Base-by-base conservation (phyloP, 2,329 filamentous ascomycete genomes). In the Periconia macrospinosa region DNA sequence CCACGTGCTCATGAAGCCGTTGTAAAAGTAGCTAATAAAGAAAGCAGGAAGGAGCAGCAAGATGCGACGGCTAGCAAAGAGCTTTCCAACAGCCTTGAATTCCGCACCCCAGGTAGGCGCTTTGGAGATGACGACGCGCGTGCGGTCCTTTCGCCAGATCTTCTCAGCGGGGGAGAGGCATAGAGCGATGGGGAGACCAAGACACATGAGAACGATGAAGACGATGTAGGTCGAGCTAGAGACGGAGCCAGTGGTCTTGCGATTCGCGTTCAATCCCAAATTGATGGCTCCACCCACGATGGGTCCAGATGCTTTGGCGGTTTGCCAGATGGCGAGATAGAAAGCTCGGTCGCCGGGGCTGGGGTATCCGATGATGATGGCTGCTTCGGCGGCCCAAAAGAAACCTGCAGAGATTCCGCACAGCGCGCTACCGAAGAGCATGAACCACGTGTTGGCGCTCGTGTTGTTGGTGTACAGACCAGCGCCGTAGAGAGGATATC, bases 201-300 rank as follows among this genome's bases (percentile, higher is more conserved):
- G 69, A 49, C 75, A 79, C 61, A 79, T 78, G 43, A 81, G 76
- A 18, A 75, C 76, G 44, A 80, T 77, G 49, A 80, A 79, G 11
- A 72, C 75, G 20, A 79, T 72, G 53, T 79, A 79, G 0, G 76
- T 79, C 11, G 74, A 63, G 15, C 68, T 70, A 0, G 67, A 67
- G 0, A 76, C 70, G n/a, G 72, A 71, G 17, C 76, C 76, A 2
- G 65, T 60, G 0, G 74, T 70, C 19, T 72, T 68, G 11, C 67
- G 61, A 35, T 67, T 67, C 27, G 71, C 67, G 56, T 81, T 83
- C 10, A 83, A 61, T 0, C 75, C 81, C 2, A 83, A 69, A 18
- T 78, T 78, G 55, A 82, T 81, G 2, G 78, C 74, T 2, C 79
- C 80, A 11, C 81, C 80, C 8, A 83, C 74, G 23, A 82, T 78